Base-by-base conservation (phyloP, 768 basidiomycete species). In the Boletellus ananiceps region DNA sequence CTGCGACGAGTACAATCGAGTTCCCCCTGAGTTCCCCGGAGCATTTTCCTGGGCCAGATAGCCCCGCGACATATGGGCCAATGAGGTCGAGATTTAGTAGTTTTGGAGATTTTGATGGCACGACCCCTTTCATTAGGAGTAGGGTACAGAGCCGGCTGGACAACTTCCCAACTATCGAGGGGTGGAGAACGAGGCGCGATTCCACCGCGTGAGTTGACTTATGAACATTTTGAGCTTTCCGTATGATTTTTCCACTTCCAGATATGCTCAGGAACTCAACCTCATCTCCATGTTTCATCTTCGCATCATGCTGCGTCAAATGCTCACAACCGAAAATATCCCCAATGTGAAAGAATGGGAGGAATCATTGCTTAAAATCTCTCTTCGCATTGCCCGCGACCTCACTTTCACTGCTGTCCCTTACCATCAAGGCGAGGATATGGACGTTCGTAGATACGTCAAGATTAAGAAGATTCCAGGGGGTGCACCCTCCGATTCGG, bases 401-500 rank as follows among this genome's bases (percentile, higher is more conserved):
- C 74, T 94, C 50, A 87, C 89, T 0, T 90, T 93, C 64, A 86
- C 86, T 3, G 71, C 79, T 27, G 61, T 74, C 29, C 76, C 79
- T 8, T 83, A 90, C 55, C 79, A 84, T 5, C 84, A 90, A 63
- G 92, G 92, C 2, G 89, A 93, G 58, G 88, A 91, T 55, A 93
- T 97, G 83, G 96, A 98, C 66, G 86, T 96, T 19, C 77, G 95
- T 29, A 81, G 86, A 34, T 96, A 95, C 58, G 93, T 98, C 40
- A 97, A 97, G 71, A 94, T 98, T 69, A 98, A 99, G 74, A 95
- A 95, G 69, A 87, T 98, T 14, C 95, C 96, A 0, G 96, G 96
- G 19, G 96, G 96, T 4, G 74, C 80, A 33, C 93, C 95, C 16
- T 79, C 75, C 23, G 92, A 99, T 66, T 96, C 93, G 5, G 96